Base-by-base conservation (phyloP, 306 rosid genomes). In the Herpetospermum pedunculosum region DNA sequence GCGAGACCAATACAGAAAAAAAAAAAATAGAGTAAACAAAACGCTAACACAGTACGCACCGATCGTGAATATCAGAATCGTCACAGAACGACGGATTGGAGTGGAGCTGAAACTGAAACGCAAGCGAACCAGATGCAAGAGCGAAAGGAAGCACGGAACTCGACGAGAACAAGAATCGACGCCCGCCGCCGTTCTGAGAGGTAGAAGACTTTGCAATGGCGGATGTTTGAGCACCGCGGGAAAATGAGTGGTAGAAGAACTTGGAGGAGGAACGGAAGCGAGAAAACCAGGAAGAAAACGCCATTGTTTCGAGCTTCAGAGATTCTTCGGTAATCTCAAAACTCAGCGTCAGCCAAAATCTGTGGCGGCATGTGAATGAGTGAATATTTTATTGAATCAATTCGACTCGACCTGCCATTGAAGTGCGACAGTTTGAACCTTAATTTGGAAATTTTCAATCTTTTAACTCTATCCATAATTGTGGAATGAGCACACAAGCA, bases 121-220 rank as follows among this genome's bases (percentile, higher is more conserved):
- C 80, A 53, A 91, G 81, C 63, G 97, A 86, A 38, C 86, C 97
- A 88, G 71, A 79, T n/a, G 87, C 93, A 10, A 93, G 80, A 30
- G 87, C 92, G 3, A 88, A 40, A 46, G 96, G 98, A 81, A 91
- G 80, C 64, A 88, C 75, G 7, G 88, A 75, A 76, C 38, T 75
- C 26, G 89, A 75, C 80, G 84, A 81, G 2, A 62, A 71, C n/a
- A 53, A 78, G 52, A 52, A 77, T 47, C 77, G 75, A 0, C 50
- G 40, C 23, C 67, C 77, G 4, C 77, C 29, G 4, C 77, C 29
- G 59, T 50, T 37, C 55, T 74, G 84, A 26, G 78, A 78, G 81
- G 48, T 53, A 46, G 76, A 80, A 48, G 47, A 48, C 18, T 58
- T 53, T 2, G 78, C n/a, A 34, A 77, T 50, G 26, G 78, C 49